Base-by-base conservation (phyloP, 768 basidiomycete species). In the Crepidotus variabilis region DNA sequence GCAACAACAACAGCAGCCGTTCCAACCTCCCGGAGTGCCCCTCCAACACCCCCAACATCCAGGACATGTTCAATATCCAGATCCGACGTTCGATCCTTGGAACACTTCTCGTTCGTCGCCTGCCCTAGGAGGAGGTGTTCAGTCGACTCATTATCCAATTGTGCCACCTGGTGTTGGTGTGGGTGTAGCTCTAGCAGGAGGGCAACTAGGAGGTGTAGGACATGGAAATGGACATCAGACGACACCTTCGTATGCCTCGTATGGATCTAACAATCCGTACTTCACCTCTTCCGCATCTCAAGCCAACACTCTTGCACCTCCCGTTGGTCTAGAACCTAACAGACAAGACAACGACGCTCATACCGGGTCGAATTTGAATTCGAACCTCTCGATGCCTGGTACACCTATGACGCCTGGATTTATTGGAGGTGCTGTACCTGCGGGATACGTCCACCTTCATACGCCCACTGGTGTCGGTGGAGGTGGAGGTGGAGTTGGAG, bases 1-100 rank as follows among this genome's bases (percentile, higher is more conserved):
- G 2, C 36, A 52, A 23, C 34, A 23, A 48, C 20, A 43, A 18
- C 9, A 52, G 8, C 16, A 47, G 21, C 28, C 22, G 43, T 46
- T 46, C 10, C 43, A 46, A n/a, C 21, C 2, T 3, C 21, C 16
- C 10, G 43, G 43, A 46, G 16, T 46, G 2, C 58, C 54, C 23
- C 54, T 9, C 54, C 21, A 8, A 20, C 45, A 18, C 54, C 49
- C 21, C 33, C 22, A 14, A 22, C 47, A 50, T 14, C 28, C 32
- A 23, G n/a, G 28, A 36, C 20, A 33, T 54, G 49, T 33, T 33
- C 57, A 46, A 28, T 57, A 62, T 52, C 61, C 61, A 20, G 55
- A 57, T 46, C 56, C 61, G 34, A 51, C 61, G 20, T 60, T 60
- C 48, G 60, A 61, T 46, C 55, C 60, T 2, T 61, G 60, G 60